Base-by-base conservation (phyloP, 2,329 filamentous ascomycete genomes). In the Metarhizium robertsii region DNA sequence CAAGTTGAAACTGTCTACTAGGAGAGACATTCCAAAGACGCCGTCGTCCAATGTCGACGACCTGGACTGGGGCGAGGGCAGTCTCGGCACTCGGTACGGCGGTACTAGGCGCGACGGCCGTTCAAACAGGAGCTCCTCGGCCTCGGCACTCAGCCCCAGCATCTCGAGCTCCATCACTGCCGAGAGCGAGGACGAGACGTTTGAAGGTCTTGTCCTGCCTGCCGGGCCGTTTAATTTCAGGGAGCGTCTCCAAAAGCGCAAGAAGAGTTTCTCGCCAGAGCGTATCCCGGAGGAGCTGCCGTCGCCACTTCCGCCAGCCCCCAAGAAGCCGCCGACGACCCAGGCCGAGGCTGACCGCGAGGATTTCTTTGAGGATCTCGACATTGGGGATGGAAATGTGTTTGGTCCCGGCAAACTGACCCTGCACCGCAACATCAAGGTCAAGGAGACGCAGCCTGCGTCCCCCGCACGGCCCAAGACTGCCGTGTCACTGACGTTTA, bases 1-100 rank as follows among this genome's bases (percentile, higher is more conserved):
- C 45, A 80, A 84, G 61, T 72, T 92, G 38, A 83, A 78, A 63
- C 75, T 92, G 38, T 84, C 83, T 7, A 81, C 78, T 45, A 76
- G 74, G 57, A 77, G 74, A 64, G 81, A 87, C 40, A 80, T 83
- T 40, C 81, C 85, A 20, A 83, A 81, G 64, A 85, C 84, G 3
- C 82, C 85, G 4, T 77, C 78, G 14, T 70, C 75, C 34, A 80
- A 79, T 59, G 73, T 75, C 52, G 90, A 95, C 53, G 92, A 96
- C 59, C 84, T 95, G 62, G 92, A 96, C 66, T 95, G 92, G 88
- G 90, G 88, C 53, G 94, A 97, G 71, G 92, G 91, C 55, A 96
- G 92, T 68, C 78, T 96, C 57, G 91, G 92, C 43, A 95, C 92
- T 48, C 83, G 92, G 56, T 92, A 92, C 71, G 92, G 88, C 43